phyloP scores from a whole-genome alignment of 768 basidiomycete species.

The Infundibulicybe gibba region DNA sequence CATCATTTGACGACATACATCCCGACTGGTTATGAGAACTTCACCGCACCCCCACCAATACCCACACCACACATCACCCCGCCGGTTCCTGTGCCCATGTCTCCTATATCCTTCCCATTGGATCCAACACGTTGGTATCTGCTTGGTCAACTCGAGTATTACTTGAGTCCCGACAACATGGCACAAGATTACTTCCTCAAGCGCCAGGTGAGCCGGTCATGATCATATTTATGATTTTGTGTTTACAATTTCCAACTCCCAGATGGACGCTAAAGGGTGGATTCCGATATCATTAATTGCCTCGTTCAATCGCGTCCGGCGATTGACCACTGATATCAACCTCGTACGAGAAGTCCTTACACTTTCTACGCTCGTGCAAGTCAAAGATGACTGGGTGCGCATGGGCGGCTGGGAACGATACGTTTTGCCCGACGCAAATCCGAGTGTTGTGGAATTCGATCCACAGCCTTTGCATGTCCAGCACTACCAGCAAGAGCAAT shows the following conservation, averaged over 20 bases:
- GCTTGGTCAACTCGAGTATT: conserved; percentile 87
- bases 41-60: conserved; percentile 20
- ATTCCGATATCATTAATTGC: conserved; percentile 77
- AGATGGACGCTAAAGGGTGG: conserved; percentile 94
- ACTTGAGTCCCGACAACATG: conserved; percentile 87
- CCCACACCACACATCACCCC: conserved; percentile 17
- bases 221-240: conserved; percentile 1
- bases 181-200: conserved; percentile 84
- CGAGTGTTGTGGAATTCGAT: conserved; percentile 37
- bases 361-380: conserved; percentile 68
- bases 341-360: conserved; percentile 69
- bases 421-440: conserved; percentile 59
- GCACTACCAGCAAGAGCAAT: conserved; percentile 14
- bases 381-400: conserved; percentile 64
- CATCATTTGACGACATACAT: conserved; percentile 20
- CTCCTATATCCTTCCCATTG: conserved; percentile 48
- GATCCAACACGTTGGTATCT: conserved; percentile 68
- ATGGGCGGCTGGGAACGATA: conserved; percentile 64
- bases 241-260: not conserved
- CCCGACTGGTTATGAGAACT: conserved; percentile 23
- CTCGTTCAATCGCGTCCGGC: conserved; percentile 82
- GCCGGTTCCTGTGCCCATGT: conserved; percentile 43
- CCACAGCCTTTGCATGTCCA: conserved; percentile 1
- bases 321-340: conserved; percentile 53
- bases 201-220: conserved; percentile 51